Evolutionary conservation across 192 early-diverging fungal genomes (phyloP), one percentile per base, ranked within the genome.

Genomic region (Backusella morwellensis): DNA sequence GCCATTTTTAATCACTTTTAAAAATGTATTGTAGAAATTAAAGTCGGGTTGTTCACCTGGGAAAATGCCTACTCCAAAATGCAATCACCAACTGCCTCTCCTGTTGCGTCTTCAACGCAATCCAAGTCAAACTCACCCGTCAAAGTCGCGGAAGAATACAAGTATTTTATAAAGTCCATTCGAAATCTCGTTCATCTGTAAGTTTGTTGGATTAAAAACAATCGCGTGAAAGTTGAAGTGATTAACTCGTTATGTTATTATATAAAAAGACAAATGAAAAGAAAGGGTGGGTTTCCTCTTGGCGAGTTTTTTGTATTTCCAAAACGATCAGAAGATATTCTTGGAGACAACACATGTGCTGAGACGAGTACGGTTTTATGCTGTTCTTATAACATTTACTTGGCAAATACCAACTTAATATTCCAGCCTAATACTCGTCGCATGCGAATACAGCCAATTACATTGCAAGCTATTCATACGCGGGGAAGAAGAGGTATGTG

Each of bases 1-100:
- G 50, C 0, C 19, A 5, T 40, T 56, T 67, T 12, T 54, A 19
- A 40, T 32, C 14, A 6, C 9, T 4, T 44, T 44, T 17, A 34
- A 11, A 34, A 19, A 36, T 66, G 36, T 8, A 35, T 50, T n/a
- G 6, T 75, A 81, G 80, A 81, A 73, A 35, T 81, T 19, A 74
- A 72, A 40, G 76, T 81, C 7, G 76, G 76, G 14, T 81, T 77
- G 4, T 81, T 81, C 35, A 78, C 80, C 3, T 81, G 80, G 80
- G 80, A 81, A 72, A 81, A 70, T 26, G 74, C 77, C 15, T 78
- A 67, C 59, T 56, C 73, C 5, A 77, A 59, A 41, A 70, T 54
- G 12, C 66, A 50, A 50, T 79, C 78, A 66, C 80, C 73, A 29
- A 72, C 47, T 14, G 67, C 72, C 6, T 79, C 78, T 8, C 78